phyloP scores from a whole-genome alignment of 2,329 filamentous ascomycete species.

The Epichloe coenophiala region DNA sequence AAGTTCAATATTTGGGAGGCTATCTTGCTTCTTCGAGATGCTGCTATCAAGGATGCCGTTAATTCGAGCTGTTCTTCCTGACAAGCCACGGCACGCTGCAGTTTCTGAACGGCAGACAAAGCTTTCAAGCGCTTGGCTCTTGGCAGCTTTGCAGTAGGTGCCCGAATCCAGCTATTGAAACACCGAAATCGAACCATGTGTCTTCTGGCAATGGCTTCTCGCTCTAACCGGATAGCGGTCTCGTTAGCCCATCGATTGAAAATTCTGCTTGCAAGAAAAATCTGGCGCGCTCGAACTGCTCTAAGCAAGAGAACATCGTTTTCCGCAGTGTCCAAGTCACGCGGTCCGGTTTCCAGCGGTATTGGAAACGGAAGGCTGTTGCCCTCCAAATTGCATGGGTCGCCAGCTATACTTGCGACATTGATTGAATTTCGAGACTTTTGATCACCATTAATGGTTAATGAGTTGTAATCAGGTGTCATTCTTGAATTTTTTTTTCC shows the following conservation, averaged over 20 bases:
- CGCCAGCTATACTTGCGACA: background rate
- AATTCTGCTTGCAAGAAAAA: constrained; percentile 38
- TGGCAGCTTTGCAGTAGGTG: constrained; percentile 17
- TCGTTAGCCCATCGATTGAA: constrained; percentile 47
- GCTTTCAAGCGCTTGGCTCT: constrained; percentile 17
- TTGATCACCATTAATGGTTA: background rate
- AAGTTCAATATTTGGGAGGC: constrained; percentile 4
- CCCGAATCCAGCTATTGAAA: constrained; percentile 23
- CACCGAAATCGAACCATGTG: constrained; percentile 51
- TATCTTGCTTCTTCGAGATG: constrained; percentile 10
- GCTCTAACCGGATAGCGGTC: constrained; percentile 49
- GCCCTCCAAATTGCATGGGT: background rate
- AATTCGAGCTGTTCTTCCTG: constrained; percentile 16
- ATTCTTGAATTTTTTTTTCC: background rate
- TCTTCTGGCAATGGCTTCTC: constrained; percentile 53
- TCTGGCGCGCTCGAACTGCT: constrained; percentile 48
- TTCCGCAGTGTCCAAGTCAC: background rate
- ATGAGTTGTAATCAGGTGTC: background rate
- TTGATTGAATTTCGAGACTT: background rate
- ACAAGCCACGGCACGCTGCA: constrained; percentile 16
- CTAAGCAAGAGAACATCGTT: constrained; percentile 25
- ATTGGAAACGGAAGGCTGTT: background rate
- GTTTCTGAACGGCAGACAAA: constrained; percentile 19
- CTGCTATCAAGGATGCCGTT: constrained; percentile 12
- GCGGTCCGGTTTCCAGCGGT: background rate